Conservation (phyloP, 352 stramenopile species). For the Phytophthora foliorum region DNA sequence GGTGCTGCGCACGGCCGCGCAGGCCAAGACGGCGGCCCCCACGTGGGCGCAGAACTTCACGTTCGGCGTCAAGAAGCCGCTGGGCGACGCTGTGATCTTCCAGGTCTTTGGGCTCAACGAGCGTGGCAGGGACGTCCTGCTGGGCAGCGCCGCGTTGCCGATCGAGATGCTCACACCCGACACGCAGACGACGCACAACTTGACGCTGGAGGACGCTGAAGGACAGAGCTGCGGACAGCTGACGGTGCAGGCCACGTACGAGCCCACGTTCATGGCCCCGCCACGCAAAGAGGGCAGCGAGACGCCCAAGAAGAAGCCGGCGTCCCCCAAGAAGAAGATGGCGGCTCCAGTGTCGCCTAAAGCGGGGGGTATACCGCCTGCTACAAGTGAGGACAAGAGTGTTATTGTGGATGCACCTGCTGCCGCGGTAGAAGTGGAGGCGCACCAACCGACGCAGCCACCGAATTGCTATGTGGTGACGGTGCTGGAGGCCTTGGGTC, state of each 20-base stretch:
- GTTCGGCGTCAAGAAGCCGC: slow-evolving; percentile 62
- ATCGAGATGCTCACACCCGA: slow-evolving; percentile 50
- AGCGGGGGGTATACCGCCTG: background rate
- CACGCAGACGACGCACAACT: slow-evolving; percentile 42
- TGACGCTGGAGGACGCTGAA: slow-evolving; percentile 32
- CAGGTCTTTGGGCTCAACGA: slow-evolving; percentile 63
- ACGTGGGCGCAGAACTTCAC: slow-evolving; percentile 64
- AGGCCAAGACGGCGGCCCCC: slow-evolving; percentile 54
- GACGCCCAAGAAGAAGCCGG: slow-evolving; percentile 12
- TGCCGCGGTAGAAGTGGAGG: background rate
- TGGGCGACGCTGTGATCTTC: slow-evolving; percentile 56
- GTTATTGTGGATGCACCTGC: background rate
- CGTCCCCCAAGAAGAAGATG: slow-evolving; percentile 16
- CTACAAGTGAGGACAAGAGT: slow-evolving; percentile 20
- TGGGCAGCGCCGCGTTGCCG: slow-evolving; percentile 50
- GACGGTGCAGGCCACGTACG: slow-evolving; percentile 53
- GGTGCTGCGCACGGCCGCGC: slow-evolving; percentile 54
- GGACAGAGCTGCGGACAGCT: slow-evolving; percentile 46
- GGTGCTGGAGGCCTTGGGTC: slow-evolving; percentile 63
- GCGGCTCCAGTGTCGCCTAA: slow-evolving; percentile 6
- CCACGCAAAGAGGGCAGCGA: slow-evolving; percentile 11
- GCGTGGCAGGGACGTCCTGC: slow-evolving; percentile 45
- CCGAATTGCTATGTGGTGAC: slow-evolving; percentile 78
- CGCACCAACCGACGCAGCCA: slow-evolving; percentile 3
- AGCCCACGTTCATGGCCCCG: slow-evolving; percentile 49